Percentiles rank a stretch among this genome's conserved stretches.
phyloP scores from a whole-genome alignment of 768 basidiomycete species.

The Cyclocybe cylindracea region DNA sequence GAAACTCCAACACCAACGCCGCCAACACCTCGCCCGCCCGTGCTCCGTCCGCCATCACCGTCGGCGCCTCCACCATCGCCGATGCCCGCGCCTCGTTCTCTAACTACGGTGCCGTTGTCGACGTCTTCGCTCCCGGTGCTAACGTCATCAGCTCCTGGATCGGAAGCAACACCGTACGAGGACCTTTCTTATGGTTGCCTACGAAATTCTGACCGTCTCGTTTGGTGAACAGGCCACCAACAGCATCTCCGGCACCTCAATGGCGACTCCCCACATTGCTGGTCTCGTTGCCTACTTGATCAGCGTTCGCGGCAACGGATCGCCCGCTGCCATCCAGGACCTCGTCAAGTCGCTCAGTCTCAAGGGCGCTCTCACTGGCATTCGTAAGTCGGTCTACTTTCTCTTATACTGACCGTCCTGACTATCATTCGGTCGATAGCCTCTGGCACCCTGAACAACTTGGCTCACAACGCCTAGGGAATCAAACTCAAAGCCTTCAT shows the following conservation, averaged over 20 bases:
- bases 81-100: slow-evolving; percentile 30
- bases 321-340: slow-evolving; percentile 31
- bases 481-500: no score
- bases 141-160: not conserved
- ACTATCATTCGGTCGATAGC: slow-evolving; percentile 3
- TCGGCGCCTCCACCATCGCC: slow-evolving; percentile 29
- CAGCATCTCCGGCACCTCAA: slow-evolving; percentile 26
- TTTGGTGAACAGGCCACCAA: slow-evolving; percentile 13
- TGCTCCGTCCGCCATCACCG: slow-evolving; percentile 28
- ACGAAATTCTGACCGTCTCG: no score
- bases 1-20: slow-evolving; percentile 28
- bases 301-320: slow-evolving; percentile 27
- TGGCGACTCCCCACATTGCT: slow-evolving; percentile 37
- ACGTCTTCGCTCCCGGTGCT: slow-evolving; percentile 31
- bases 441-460: slow-evolving; percentile 16
- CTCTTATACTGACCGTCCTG: not conserved
- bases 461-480: slow-evolving; percentile 13
- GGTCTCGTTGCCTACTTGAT: slow-evolving; percentile 41
- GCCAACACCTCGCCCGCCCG: slow-evolving; percentile 26
- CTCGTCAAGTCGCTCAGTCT: slow-evolving; percentile 26
- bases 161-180: no score
- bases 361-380: slow-evolving; percentile 28
- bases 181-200: no score
- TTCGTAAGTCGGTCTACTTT: slow-evolving; percentile 23
- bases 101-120: slow-evolving; percentile 31